Base-by-base conservation (phyloP, 2,329 filamentous ascomycete genomes). In the Xylariaceae sp. region DNA sequence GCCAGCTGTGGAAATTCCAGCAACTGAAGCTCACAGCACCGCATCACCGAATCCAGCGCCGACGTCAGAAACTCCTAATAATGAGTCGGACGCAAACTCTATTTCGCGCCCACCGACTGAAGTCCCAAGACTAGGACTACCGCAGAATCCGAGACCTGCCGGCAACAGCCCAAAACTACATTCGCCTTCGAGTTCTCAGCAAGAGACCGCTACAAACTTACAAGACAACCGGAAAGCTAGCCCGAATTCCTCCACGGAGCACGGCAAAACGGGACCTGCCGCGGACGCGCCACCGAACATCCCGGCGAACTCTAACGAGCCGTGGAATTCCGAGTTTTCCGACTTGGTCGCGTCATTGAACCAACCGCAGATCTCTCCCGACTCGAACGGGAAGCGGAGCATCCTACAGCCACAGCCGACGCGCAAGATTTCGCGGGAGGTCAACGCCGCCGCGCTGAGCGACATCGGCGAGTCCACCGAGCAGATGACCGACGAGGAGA, bases 61-160 rank as follows among this genome's bases (percentile, higher is more conserved):
- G 7, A 16, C 61, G 19, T 52, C 52, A 49, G 57, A 50, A 48
- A 40, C 48, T 40, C 52, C 60, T 60, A 52, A 53, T 60, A 60
- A 51, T 14, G 62, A 66, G 55, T 60, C 62, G 57, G 58, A 48
- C 7, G 52, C 50, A 53, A 57, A 62, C 40, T 23, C 52, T 50
- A 56, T 64, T 42, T 23, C 59, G 48, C 66, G 64, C 52, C 64
- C 63, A 21, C 56, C 66, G 16, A 46, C 64, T 48, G 64, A 62
- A 53, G 37, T 20, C 44, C 55, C 45, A 40, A 40, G 47, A 21
- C 54, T 41, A 37, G 56, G 51, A 43, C 56, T 58, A 10, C 56
- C 53, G 19, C 51, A 20, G 45, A 50, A 50, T 32, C 61, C 56
- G 6, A 53, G 56, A 19, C 56, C 59, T 29, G 56, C 59, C 16